These are phyloP conservation scores for Serpula lacrymans DNA, from an alignment of 768 basidiomycete genomes.

Conservation along the genomic window DNA sequence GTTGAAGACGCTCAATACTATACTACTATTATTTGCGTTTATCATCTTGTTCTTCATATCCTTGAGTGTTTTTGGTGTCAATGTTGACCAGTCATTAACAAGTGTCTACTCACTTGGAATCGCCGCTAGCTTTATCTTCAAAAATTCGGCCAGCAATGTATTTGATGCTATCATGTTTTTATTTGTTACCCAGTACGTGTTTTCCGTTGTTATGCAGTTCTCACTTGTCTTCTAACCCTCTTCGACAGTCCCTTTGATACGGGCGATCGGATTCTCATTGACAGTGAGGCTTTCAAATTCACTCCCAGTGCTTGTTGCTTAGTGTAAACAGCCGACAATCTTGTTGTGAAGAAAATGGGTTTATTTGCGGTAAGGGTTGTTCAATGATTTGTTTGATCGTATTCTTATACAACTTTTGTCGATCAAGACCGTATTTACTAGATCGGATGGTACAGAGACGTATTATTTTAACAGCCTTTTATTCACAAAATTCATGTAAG, in stretches of 20 bases:
- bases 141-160: constrained; percentile 62
- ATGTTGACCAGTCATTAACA: constrained; percentile 61
- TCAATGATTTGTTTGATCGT: background rate
- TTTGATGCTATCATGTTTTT: constrained; percentile 83
- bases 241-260: constrained; percentile 67
- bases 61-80: constrained; percentile 67
- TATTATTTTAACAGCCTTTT: constrained; percentile 82
- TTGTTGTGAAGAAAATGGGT: constrained; percentile 78
- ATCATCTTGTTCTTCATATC: constrained; percentile 71
- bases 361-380: constrained; percentile 59
- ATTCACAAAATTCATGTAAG: constrained; percentile 71
- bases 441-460: constrained; percentile 72
- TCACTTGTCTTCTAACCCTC: constrained; percentile 4
- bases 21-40: constrained; percentile 60
- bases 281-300: constrained; percentile 45
- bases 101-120: constrained; percentile 72
- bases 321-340: constrained; percentile 47
- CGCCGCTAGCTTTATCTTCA: constrained; percentile 80
- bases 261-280: constrained; percentile 79
- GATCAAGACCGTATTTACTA: constrained; percentile 60
- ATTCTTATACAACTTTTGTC: constrained; percentile 1
- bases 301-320: background rate
- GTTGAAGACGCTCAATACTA: constrained; percentile 58
- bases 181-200: constrained; percentile 77
- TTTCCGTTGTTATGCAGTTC: background rate